A percentile compares a stretch with the other conserved stretches of the same genome.
phyloP scores from a whole-genome alignment of 495 filamentous ascomycete genomes.

The Aspergillus bridgeri region DNA sequence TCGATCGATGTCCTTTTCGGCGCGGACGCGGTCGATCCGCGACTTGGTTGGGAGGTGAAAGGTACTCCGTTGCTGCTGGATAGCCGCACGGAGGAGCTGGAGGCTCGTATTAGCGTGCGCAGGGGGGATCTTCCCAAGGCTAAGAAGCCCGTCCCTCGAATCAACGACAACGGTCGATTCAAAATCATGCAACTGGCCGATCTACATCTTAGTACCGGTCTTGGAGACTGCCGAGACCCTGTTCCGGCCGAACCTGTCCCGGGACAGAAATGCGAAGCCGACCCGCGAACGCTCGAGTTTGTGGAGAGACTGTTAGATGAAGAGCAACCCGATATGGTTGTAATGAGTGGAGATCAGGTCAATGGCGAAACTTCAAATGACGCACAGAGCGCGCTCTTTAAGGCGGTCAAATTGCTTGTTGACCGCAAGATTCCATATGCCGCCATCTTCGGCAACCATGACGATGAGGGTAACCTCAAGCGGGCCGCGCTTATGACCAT shows the following conservation, averaged over 20 bases:
- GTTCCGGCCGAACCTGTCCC: conserved; percentile 62
- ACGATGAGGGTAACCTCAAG: conserved; percentile 82
- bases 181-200: conserved; percentile 96
- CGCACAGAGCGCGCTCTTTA: conserved; percentile 90
- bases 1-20: conserved; percentile 90
- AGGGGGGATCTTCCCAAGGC: conserved; percentile 59
- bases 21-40: conserved; percentile 86
- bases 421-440: conserved; percentile 88
- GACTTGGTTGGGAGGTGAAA: conserved; percentile 74
- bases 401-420: conserved; percentile 82
- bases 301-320: conserved; percentile 76
- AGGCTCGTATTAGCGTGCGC: conserved; percentile 70
- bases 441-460: conserved; percentile 95
- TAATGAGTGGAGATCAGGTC: conserved; percentile 90
- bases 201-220: conserved; percentile 85
- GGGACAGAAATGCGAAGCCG: conserved; percentile 81
- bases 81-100: conserved; percentile 54
- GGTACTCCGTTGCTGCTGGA: conserved; percentile 68
- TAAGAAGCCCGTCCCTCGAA: conserved; percentile 65
- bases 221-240: conserved; percentile 79
- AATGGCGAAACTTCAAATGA: conserved; percentile 92
- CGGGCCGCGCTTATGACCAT: conserved; percentile 78
- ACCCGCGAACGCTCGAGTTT: conserved; percentile 88
- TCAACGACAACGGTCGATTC: conserved; percentile 87
- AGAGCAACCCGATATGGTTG: conserved; percentile 87